Base-by-base conservation (phyloP, 176 grass and related monocot species). In the Ampelocalamus luodianensis region DNA sequence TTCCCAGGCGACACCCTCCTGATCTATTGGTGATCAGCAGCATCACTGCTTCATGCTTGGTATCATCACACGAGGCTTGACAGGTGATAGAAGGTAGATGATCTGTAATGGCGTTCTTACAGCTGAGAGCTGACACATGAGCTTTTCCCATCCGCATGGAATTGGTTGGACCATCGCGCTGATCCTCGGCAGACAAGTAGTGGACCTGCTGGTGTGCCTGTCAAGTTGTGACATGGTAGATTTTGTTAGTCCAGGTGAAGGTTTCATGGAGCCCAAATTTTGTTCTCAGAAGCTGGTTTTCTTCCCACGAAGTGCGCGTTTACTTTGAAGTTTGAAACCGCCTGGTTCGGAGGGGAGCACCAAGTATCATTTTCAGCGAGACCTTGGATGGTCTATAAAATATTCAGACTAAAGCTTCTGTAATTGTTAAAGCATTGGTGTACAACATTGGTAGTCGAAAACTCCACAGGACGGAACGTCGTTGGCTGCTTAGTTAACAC, bases 1-100 rank as follows among this genome's bases (percentile, higher is more conserved):
- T 79, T 86, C 51, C 73, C 86, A 71, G 72, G 88, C 66, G 23
- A 77, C 68, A 76, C 16, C 72, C 16, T 82, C 89, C 58, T 97
- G 88, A 92, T 88, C 53, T 3, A 40, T 12, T 32, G 36, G 39
- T 66, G 37, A 39, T 77, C 55, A 83, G 32, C 36, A 61, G 38
- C 72, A 3, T 43, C 14, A 20, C 36, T 48, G 65, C 60, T 63
- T 54, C 37, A 7, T 71, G 32, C 8, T 14, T 63, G 39, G 81
- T 64, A 62, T 51, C 58, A 22, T 79, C 59, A 58, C 26, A 27
- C 2, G 36, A 59, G 45, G 53, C 68, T 38, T 60, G 39, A 44
- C 51, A 71, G 44, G 40, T 82, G 71, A 61, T 29, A 1, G 10
- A 36, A 51, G 29, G 22, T 40, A 17, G 34, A 45, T 42, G 63